These are phyloP conservation scores for Populus tomentosa DNA, from an alignment of 441 rosid genomes.

Conservation along the genomic window DNA sequence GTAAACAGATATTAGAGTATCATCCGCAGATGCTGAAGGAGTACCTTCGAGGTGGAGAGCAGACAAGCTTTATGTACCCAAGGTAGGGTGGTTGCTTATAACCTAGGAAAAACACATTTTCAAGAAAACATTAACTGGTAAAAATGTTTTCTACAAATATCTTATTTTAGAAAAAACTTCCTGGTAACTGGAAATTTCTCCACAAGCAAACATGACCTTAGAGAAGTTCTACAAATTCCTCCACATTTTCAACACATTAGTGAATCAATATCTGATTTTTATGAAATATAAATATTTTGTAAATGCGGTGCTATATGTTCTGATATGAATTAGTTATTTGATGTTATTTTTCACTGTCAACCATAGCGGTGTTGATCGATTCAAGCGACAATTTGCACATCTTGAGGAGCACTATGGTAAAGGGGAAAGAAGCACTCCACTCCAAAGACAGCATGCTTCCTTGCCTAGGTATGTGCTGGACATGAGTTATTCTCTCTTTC, in stretches of 20 bases:
- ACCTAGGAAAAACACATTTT: background rate
- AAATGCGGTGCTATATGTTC: background rate
- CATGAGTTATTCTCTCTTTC: background rate
- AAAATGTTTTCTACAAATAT: background rate
- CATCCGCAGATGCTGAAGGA: conserved; percentile 99
- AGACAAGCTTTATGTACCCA: conserved; percentile 97
- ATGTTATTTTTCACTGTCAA: conserved; percentile 18
- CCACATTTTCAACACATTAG: background rate
- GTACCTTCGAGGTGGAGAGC: conserved; percentile 91
- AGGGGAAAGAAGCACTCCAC: conserved; percentile 68
- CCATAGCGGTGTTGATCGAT: conserved; percentile 92
- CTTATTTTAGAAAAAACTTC: background rate
- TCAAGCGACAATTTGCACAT: conserved; percentile 95
- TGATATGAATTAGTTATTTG: background rate
- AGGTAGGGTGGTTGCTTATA: conserved; percentile 43
- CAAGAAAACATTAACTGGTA: background rate
- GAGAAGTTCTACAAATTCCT: background rate
- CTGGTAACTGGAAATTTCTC: background rate
- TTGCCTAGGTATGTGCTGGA: conserved; percentile 68
- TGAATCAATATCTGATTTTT: background rate
- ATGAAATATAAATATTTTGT: background rate
- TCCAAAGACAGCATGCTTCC: conserved; percentile 91
- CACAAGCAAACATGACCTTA: background rate
- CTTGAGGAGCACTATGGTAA: conserved; percentile 89
- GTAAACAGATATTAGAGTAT: conserved; percentile 80